Evolutionary conservation across 805 yeast genomes (phyloP).

Genomic region (Lipomyces kockii): DNA sequence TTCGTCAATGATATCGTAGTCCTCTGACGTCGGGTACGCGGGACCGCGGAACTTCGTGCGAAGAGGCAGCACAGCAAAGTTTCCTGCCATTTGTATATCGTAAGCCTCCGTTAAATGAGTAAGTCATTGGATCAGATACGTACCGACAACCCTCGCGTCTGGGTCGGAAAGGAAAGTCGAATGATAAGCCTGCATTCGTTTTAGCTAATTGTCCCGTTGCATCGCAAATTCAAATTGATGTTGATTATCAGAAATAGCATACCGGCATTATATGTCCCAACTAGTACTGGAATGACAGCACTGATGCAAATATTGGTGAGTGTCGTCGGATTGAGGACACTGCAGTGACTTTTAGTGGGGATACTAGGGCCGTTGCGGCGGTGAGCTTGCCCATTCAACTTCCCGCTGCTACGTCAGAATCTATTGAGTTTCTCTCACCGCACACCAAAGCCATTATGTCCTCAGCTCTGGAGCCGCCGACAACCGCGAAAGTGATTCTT

Average conservation of each 20-base stretch:
- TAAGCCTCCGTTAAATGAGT: neutral
- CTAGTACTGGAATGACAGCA: neutral
- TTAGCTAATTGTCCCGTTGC: neutral
- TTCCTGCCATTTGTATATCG: slow-evolving; percentile 54
- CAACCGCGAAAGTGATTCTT: slow-evolving; percentile 62
- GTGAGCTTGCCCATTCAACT: too few species aligned
- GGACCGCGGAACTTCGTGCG: slow-evolving; percentile 89
- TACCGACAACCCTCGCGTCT: slow-evolving; percentile 42
- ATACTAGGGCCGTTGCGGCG: too few species aligned
- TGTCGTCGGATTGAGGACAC: neutral
- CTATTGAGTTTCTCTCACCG: too few species aligned
- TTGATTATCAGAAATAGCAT: slow-evolving; percentile 1
- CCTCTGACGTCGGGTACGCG: slow-evolving; percentile 71
- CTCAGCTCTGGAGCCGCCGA: slow-evolving; percentile 54
- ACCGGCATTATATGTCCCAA: slow-evolving; percentile 14
- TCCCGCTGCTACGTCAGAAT: too few species aligned
- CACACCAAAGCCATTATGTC: slow-evolving; percentile 21
- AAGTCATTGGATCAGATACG: slow-evolving; percentile 2
- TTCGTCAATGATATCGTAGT: slow-evolving; percentile 92
- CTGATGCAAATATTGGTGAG: too few species aligned
- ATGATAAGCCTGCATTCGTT: slow-evolving; percentile 43
- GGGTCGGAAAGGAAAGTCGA: slow-evolving; percentile 45
- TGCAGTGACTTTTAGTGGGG: neutral
- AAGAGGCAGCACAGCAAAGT: slow-evolving; percentile 82
- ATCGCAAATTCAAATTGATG: neutral